These are phyloP conservation scores for Neotropicomus parvogracilis DNA, from an alignment of 1,284 basidiomycete species.

Conservation along the genomic window DNA sequence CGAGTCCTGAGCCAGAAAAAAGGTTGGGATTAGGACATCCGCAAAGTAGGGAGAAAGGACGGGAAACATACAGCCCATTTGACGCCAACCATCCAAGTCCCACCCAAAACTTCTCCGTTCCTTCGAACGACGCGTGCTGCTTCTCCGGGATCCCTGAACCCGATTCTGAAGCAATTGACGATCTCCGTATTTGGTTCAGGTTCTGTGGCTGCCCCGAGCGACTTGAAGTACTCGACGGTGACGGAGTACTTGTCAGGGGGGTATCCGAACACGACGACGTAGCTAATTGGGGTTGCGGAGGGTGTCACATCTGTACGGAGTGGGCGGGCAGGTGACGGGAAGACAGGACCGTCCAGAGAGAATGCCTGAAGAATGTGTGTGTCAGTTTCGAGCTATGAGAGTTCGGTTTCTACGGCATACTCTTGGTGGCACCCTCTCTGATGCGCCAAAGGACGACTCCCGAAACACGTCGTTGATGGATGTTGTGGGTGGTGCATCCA, in stretches of 20 bases:
- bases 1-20: conserved; percentile 45
- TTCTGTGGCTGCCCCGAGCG: conserved; percentile 62
- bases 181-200: conserved; percentile 61
- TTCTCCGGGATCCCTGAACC: conserved; percentile 64
- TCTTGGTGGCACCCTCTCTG: conserved; percentile 23
- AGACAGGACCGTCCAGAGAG: conserved; percentile 22
- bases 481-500: conserved; percentile 67
- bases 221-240: conserved; percentile 68
- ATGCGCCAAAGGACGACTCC: conserved; percentile 37
- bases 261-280: conserved; percentile 73
- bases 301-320: conserved; percentile 33
- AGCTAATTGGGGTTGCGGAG: conserved; percentile 37
- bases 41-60: neutral
- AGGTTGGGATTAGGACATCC: conserved; percentile 3
- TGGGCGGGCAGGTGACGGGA: conserved; percentile 27
- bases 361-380: conserved; percentile 15
- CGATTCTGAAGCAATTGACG: conserved; percentile 68
- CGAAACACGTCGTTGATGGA: conserved; percentile 71
- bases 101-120: conserved; percentile 72
- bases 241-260: conserved; percentile 67
- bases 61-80: conserved; percentile 67
- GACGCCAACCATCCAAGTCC: conserved; percentile 76
- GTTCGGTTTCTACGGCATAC: conserved; percentile 30
- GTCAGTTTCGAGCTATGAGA: conserved; percentile 1
- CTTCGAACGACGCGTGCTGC: conserved; percentile 72